Evolutionary conservation across 768 basidiomycete genomes (phyloP).

Genomic region (Russula emetica): DNA sequence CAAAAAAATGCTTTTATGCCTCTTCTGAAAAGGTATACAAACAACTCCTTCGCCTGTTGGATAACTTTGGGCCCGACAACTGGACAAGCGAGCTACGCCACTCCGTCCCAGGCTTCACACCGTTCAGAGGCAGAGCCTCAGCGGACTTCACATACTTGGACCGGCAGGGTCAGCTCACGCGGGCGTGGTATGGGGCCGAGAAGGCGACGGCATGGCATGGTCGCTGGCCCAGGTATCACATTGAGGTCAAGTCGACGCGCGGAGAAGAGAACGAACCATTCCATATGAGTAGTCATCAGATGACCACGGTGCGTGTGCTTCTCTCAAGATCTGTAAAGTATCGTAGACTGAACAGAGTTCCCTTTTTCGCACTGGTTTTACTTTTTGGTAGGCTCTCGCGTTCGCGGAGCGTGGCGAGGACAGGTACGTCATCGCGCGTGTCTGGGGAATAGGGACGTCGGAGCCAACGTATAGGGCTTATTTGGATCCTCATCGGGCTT

Average conservation of each 20-base stretch:
- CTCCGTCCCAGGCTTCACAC: conserved; percentile 23
- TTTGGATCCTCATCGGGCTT: conserved; percentile 12
- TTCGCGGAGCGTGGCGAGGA: conserved; percentile 4
- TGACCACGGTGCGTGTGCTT: conserved; percentile 27
- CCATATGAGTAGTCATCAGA: conserved; percentile 30
- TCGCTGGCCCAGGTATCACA: conserved; percentile 31
- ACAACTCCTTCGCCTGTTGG: conserved; percentile 18
- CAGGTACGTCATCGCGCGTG: conserved; percentile 20
- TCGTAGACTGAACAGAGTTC: background rate
- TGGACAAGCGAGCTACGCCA: conserved; percentile 33
- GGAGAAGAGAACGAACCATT: conserved; percentile 27
- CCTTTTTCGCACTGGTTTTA: background rate
- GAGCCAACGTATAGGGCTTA: conserved; percentile 1
- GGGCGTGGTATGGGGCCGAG: conserved; percentile 24
- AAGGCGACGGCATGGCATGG: conserved; percentile 24
- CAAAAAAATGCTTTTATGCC: background rate
- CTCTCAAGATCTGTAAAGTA: background rate
- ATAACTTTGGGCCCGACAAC: conserved; percentile 29
- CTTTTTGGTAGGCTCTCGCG: conserved; percentile 1
- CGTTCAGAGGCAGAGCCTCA: conserved; percentile 19
- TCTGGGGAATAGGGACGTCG: conserved; percentile 4
- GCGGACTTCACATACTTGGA: conserved; percentile 33
- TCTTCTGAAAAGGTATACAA: conserved; percentile 22
- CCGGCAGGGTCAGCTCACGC: conserved; percentile 28
- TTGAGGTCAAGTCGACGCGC: conserved; percentile 34